Evolutionary conservation across 768 basidiomycete species (phyloP).

Genomic region (Agaricus sinodeliciosus): DNA sequence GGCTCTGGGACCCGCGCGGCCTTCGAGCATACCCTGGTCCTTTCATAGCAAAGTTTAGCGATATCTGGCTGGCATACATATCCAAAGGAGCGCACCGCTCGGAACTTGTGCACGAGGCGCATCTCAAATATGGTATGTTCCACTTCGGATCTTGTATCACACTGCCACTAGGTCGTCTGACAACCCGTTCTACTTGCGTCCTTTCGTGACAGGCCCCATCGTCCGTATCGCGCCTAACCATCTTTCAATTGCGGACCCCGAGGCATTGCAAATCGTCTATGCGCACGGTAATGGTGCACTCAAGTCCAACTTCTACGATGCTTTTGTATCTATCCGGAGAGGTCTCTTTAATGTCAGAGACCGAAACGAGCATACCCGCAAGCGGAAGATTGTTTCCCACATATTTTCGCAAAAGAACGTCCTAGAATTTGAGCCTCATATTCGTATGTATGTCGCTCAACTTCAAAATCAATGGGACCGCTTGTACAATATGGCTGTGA

Average conservation of each 20-base stretch:
- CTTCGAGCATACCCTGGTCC: constrained; percentile 66
- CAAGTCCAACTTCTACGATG: constrained; percentile 75
- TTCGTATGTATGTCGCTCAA: constrained; percentile 50
- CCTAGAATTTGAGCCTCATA: constrained; percentile 79
- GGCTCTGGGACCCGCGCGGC: constrained; percentile 50
- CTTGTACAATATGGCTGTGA: constrained; percentile 46
- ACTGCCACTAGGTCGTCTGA: background rate
- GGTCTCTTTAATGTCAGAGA: constrained; percentile 78
- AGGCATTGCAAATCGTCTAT: constrained; percentile 68
- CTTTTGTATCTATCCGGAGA: constrained; percentile 68
- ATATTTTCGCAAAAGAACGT: constrained; percentile 84
- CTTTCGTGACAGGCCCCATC: constrained; percentile 39
- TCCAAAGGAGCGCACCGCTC: constrained; percentile 68
- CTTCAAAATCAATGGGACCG: constrained; percentile 74
- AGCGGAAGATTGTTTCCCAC: constrained; percentile 86
- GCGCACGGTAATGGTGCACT: constrained; percentile 81
- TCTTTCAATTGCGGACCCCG: constrained; percentile 71
- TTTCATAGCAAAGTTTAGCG: constrained; percentile 61
- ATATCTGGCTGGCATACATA: constrained; percentile 65
- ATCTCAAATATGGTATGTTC: constrained; percentile 62
- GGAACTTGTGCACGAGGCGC: constrained; percentile 65
- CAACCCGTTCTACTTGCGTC: background rate
- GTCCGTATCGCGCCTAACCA: constrained; percentile 75
- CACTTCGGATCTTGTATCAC: constrained; percentile 8
- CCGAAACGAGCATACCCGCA: constrained; percentile 74